Percentiles rank a stretch among this genome's conserved stretches.
Evolutionary conservation across 1,139 yeast genomes (phyloP).

Genomic region (Candida anutae): DNA sequence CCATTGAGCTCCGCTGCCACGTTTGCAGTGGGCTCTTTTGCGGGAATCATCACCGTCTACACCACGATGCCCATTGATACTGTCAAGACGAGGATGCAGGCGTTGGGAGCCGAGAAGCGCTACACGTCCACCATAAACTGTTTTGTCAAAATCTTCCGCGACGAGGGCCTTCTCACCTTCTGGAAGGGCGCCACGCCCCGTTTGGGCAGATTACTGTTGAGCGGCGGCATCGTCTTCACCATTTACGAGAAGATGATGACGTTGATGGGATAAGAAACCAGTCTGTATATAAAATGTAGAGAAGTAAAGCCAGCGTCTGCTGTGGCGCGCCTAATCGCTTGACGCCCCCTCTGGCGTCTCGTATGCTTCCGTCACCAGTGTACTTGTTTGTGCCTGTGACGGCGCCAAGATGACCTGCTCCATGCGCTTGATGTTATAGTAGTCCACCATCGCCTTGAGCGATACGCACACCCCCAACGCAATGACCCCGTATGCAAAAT

Average conservation of each 20-base stretch:
- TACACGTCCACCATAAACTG: conserved; percentile 78
- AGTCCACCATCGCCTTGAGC: conserved; percentile 63
- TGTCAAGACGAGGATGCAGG: conserved; percentile 96
- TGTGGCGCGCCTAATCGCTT: too few species aligned
- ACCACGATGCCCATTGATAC: conserved; percentile 98
- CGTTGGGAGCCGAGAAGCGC: conserved; percentile 66
- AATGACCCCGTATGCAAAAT: conserved; percentile 51
- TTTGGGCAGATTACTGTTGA: conserved; percentile 79
- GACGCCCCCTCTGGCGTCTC: too few species aligned
- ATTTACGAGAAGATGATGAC: conserved; percentile 84
- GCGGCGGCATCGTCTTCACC: conserved; percentile 95
- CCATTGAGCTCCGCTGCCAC: conserved; percentile 78
- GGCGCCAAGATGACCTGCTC: conserved; percentile 58
- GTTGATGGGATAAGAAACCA: conserved; percentile 29
- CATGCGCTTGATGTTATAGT: conserved; percentile 66
- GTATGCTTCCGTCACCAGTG: conserved; percentile 5
- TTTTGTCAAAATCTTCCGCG: conserved; percentile 67
- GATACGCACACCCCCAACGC: conserved; percentile 63
- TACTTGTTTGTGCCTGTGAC: conserved; percentile 10
- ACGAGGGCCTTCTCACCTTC: conserved; percentile 87
- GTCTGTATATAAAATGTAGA: too few species aligned
- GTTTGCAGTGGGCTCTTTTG: conserved; percentile 84
- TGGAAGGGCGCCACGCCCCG: conserved; percentile 99
- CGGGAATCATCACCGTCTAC: conserved; percentile 90
- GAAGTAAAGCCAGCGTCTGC: too few species aligned